Conservation (phyloP, 2,329 filamentous ascomycete species). For the Colletotrichum sp. region DNA sequence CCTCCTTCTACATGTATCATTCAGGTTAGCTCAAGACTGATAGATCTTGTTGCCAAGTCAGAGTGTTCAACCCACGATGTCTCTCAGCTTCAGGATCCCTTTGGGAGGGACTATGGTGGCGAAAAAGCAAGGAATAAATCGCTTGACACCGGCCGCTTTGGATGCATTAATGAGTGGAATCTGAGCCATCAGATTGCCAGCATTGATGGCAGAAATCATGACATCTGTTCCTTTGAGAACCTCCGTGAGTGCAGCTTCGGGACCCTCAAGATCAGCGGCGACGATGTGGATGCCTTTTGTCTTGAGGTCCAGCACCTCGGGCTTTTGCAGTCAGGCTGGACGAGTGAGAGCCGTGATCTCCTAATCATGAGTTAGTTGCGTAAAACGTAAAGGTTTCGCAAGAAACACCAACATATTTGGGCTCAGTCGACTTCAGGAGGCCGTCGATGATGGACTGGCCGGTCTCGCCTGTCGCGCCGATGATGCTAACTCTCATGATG, state of each 20-base stretch:
- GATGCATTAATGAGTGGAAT: conserved; percentile 50
- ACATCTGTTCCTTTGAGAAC: background rate
- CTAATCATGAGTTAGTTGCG: background rate
- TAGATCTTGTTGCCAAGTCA: accelerated
- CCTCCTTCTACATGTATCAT: background rate
- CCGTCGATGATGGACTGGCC: background rate
- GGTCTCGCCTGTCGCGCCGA: background rate
- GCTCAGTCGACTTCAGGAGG: background rate
- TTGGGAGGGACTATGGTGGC: conserved; percentile 41
- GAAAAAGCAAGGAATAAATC: conserved; percentile 57
- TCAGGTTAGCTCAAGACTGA: background rate
- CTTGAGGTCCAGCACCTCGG: background rate
- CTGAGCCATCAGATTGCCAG: conserved; percentile 38
- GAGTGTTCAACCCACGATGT: background rate
- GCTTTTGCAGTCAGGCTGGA: background rate
- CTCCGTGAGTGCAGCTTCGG: background rate
- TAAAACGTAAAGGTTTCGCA: background rate
- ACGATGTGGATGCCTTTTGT: background rate
- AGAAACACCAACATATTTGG: background rate
- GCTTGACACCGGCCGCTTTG: conserved; percentile 50
- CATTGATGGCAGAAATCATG: background rate
- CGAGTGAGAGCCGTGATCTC: background rate
- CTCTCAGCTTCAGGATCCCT: background rate
- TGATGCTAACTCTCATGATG: background rate
- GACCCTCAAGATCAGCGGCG: background rate